phyloP scores from a whole-genome alignment of 345 rosid species.

The Hibiscus mutabilis region DNA sequence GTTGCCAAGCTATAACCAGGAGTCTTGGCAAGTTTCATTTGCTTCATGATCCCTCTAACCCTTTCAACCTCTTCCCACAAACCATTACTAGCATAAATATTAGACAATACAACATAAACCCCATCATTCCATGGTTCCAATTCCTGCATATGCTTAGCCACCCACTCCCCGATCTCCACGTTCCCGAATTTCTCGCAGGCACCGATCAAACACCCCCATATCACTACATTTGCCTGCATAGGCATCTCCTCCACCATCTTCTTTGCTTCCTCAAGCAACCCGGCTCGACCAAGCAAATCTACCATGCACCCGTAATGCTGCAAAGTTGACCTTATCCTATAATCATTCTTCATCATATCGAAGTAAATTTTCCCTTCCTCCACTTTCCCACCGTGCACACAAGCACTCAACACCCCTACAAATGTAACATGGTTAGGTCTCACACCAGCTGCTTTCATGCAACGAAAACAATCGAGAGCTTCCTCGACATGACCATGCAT shows the following conservation, averaged over 20 bases:
- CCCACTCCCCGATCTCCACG: slow-evolving; percentile 80
- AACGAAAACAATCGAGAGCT: slow-evolving; percentile 49
- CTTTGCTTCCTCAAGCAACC: slow-evolving; percentile 64
- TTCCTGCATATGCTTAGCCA: slow-evolving; percentile 53
- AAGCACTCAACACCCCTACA: slow-evolving; percentile 67
- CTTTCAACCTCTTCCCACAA: slow-evolving; percentile 81
- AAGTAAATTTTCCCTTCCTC: slow-evolving; percentile 57
- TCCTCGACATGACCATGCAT: slow-evolving; percentile 47
- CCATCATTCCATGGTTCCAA: slow-evolving; percentile 86
- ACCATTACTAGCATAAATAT: slow-evolving; percentile 63
- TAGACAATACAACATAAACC: slow-evolving; percentile 71
- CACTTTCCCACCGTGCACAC: slow-evolving; percentile 82
- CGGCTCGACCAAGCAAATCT: slow-evolving; percentile 69
- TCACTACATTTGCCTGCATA: slow-evolving; percentile 60
- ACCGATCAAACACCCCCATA: slow-evolving; percentile 87
- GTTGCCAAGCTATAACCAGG: slow-evolving; percentile 63
- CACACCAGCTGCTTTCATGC: slow-evolving; percentile 46
- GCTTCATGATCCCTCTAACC: slow-evolving; percentile 56
- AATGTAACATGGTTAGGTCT: slow-evolving; percentile 74
- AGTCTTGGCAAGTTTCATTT: slow-evolving; percentile 41
- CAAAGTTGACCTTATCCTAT: slow-evolving; percentile 37
- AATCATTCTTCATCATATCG: slow-evolving; percentile 47
- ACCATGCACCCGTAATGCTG: slow-evolving; percentile 80
- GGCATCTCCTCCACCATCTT: slow-evolving; percentile 67
- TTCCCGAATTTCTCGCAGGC: slow-evolving; percentile 82